These are phyloP conservation scores for Litchi chinensis DNA, from an alignment of 345 rosid genomes.

Conservation along the genomic window DNA sequence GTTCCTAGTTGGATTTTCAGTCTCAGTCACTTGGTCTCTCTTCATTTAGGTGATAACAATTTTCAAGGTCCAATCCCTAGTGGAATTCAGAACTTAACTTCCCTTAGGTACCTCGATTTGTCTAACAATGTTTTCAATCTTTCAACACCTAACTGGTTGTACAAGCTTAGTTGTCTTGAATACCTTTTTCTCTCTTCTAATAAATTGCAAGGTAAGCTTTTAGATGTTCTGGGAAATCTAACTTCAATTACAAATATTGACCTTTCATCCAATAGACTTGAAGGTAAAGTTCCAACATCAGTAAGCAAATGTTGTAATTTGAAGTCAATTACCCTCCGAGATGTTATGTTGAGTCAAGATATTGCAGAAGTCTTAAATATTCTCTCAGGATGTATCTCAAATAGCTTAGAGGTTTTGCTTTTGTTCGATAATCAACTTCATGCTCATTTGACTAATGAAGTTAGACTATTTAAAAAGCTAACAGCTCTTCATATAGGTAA, in stretches of 20 bases:
- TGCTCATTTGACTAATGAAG: too few relatives aligned
- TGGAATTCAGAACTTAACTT: not conserved
- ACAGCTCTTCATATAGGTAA: too few relatives aligned
- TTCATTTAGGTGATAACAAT: not conserved
- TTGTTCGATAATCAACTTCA: too few relatives aligned
- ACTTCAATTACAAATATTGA: slow-evolving; percentile 16
- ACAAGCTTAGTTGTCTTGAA: not conserved
- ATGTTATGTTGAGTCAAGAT: not conserved
- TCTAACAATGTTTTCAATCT: not conserved
- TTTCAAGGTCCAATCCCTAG: not conserved
- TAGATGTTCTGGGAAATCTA: slow-evolving; percentile 21
- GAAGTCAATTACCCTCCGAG: not conserved
- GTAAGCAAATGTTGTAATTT: not conserved
- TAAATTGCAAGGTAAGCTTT: slow-evolving; percentile 7
- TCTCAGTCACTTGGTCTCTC: not conserved
- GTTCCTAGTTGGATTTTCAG: not conserved
- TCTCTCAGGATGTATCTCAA: not conserved
- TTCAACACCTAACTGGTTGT: slow-evolving; percentile 15
- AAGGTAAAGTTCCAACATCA: not conserved
- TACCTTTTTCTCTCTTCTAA: not conserved
- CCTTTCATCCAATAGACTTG: not conserved
- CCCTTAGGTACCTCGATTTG: not conserved
- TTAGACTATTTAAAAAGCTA: too few relatives aligned
- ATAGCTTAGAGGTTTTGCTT: not conserved
- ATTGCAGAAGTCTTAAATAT: not conserved